A percentile compares a stretch with the other conserved stretches of the same genome.
These are phyloP conservation scores for Alternaria panax DNA, from an alignment of 2,329 filamentous ascomycete genomes.

Conservation along the genomic window DNA sequence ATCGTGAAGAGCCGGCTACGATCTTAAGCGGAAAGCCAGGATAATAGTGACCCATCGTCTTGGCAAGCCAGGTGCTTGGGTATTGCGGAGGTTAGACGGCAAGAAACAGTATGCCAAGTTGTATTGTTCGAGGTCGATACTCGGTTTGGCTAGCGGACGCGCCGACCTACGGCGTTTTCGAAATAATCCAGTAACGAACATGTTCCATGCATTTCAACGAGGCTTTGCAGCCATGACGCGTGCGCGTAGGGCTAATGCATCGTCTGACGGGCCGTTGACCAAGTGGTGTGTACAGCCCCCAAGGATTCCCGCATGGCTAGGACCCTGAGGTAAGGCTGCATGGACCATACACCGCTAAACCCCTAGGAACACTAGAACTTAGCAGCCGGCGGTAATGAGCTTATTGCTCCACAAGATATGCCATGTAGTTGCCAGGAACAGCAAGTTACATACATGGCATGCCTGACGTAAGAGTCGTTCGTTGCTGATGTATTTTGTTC, in stretches of 20 bases:
- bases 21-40: slow-evolving; percentile 17
- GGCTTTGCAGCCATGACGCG: slow-evolving; percentile 31
- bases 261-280: slow-evolving; percentile 26
- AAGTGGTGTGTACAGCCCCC: slow-evolving; percentile 27
- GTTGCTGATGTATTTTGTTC: neutral
- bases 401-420: slow-evolving; percentile 34
- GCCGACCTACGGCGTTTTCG: slow-evolving; percentile 23
- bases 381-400: slow-evolving; percentile 31
- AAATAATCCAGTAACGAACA: slow-evolving; percentile 20
- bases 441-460: neutral
- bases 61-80: slow-evolving; percentile 14
- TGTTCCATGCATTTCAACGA: slow-evolving; percentile 33
- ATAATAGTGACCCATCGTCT: slow-evolving; percentile 8
- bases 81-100: slow-evolving; percentile 13
- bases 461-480: neutral
- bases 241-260: slow-evolving; percentile 26
- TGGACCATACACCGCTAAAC: slow-evolving; percentile 37
- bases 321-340: slow-evolving; percentile 39
- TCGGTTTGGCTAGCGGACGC: slow-evolving; percentile 21
- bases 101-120: slow-evolving; percentile 12
- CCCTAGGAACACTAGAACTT: slow-evolving; percentile 21
- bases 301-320: slow-evolving; percentile 22
- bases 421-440: slow-evolving; percentile 1
- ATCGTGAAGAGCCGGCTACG: slow-evolving; percentile 4
- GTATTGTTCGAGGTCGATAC: slow-evolving; percentile 14